Evolutionary conservation across 108 stramenopile species (phyloP).

Genomic region (Schizochytrium sp.): DNA sequence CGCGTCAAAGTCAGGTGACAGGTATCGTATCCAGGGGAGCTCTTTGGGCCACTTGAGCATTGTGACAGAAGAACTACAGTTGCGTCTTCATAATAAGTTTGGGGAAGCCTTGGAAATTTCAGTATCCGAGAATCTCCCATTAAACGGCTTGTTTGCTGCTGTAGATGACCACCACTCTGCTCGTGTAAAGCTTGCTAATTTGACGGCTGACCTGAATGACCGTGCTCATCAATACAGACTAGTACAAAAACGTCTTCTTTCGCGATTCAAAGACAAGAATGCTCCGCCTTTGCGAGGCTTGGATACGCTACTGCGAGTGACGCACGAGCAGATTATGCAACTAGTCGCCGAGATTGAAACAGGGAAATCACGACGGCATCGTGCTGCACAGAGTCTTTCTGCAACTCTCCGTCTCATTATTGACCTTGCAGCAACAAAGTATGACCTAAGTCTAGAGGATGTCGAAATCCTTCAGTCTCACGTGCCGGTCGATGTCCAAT

Average conservation of each 20-base stretch:
- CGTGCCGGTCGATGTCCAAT: constrained; percentile 61
- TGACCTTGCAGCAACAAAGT: constrained; percentile 63
- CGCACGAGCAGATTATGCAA: constrained; percentile 68
- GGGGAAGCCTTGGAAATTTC: constrained; percentile 23
- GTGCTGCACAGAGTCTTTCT: constrained; percentile 49
- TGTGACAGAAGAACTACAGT: constrained; percentile 66
- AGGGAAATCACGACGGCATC: constrained; percentile 45
- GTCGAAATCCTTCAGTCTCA: constrained; percentile 64
- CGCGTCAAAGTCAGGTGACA: constrained; percentile 73
- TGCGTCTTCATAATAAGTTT: constrained; percentile 64
- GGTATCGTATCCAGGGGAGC: constrained; percentile 72
- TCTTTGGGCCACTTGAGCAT: constrained; percentile 63
- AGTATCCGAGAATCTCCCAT: constrained; percentile 64
- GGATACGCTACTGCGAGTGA: constrained; percentile 70
- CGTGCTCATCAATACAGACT: constrained; percentile 73
- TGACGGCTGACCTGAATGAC: constrained; percentile 67
- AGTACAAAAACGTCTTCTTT: constrained; percentile 74
- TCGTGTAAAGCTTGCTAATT: background rate
- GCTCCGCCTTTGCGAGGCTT: constrained; percentile 69
- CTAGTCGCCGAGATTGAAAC: constrained; percentile 64
- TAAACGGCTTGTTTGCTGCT: constrained; percentile 65
- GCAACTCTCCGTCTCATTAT: constrained; percentile 62
- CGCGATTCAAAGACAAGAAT: constrained; percentile 74
- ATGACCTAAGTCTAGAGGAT: constrained; percentile 61
- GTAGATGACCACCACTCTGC: constrained; percentile 69